These are phyloP conservation scores for Eimeria maxima DNA, from an alignment of 169 alveolate genomes.

Conservation along the genomic window DNA sequence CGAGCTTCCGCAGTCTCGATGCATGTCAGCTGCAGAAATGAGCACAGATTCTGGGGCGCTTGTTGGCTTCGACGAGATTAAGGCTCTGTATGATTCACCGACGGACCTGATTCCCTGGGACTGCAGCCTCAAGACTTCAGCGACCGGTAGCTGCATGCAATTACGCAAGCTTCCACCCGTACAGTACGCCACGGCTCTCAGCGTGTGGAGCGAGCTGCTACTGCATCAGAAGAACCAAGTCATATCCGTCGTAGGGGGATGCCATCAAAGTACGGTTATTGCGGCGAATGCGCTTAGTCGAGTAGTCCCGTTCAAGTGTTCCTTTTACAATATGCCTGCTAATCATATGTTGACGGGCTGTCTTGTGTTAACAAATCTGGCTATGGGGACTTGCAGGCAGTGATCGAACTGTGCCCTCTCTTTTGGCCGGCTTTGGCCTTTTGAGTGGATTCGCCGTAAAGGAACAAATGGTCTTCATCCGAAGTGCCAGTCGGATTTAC, in stretches of 20 bases:
- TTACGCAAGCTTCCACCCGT: conserved; percentile 54
- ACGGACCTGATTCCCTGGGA: conserved; percentile 42
- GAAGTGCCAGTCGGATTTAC: background rate
- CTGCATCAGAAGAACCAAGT: conserved; percentile 63
- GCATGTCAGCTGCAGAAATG: background rate
- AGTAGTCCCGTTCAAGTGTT: background rate
- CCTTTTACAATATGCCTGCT: background rate
- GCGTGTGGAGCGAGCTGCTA: conserved; percentile 73
- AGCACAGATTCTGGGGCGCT: background rate
- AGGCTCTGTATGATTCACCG: conserved; percentile 66
- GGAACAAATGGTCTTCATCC: conserved; percentile 25
- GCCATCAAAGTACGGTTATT: background rate
- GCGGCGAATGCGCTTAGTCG: background rate
- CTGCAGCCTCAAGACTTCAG: conserved; percentile 45
- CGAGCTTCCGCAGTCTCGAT: background rate
- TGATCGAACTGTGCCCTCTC: conserved; percentile 39
- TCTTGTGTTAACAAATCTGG: background rate
- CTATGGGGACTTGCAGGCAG: background rate
- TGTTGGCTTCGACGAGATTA: conserved; percentile 29
- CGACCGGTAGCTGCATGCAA: conserved; percentile 60
- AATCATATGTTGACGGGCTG: background rate
- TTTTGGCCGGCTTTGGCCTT: conserved; percentile 9
- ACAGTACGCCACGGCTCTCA: conserved; percentile 58
- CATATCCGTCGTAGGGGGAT: background rate
- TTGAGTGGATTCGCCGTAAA: conserved; percentile 26